Evolutionary conservation across 108 stramenopile species (phyloP), one percentile per base, ranked within the genome.

Genomic region (Cyclostephanos tholiformis): DNA sequence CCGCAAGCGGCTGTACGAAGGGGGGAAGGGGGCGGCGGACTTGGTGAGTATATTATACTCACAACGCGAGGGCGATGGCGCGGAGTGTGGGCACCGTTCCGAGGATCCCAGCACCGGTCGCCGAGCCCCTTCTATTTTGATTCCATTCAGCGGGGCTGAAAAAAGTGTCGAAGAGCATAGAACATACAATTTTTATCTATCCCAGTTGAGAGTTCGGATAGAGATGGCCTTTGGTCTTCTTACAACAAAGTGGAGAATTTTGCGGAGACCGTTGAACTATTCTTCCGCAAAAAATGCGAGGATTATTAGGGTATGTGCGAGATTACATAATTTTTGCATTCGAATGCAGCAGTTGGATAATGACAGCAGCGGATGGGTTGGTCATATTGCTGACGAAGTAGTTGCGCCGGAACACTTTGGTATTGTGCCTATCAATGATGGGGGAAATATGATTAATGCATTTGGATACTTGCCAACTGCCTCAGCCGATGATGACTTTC

Each of bases 151-250:
- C n/a, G n/a, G 6, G 6, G 10, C 10, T 6, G 56, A 20, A 26
- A 12, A 51, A 20, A 20, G 20, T 51, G 20, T 51, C 20, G 8
- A 51, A 51, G 17, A 20, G 4, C 17, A 51, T 26, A 57, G 23
- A 12, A 57, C 56, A 12, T 57, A 57, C 56, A 57, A 23, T n/a
- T 26, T 57, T 80, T 26, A 57, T 25, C 25, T 57, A 22, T n/a
- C 56, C 12, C 48, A 46, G 29, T 38, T 49, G 22, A 64, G 46
- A 26, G 23, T n/a, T 49, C n/a, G 46, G 12, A 64, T 64, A 23
- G 63, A 44, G 63, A 64, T 64, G 55, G 55, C 55, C 20, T 57
- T 57, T 57, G 56, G 56, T 22, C 19, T 20, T 22, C 25, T 57
- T 12, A 57, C 56, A 26, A 23, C 22, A 35, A 59, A 59, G 26